Evolutionary conservation across 164 flowering plant genomes (phyloP).

Genomic region (Macadamia integrifolia): DNA sequence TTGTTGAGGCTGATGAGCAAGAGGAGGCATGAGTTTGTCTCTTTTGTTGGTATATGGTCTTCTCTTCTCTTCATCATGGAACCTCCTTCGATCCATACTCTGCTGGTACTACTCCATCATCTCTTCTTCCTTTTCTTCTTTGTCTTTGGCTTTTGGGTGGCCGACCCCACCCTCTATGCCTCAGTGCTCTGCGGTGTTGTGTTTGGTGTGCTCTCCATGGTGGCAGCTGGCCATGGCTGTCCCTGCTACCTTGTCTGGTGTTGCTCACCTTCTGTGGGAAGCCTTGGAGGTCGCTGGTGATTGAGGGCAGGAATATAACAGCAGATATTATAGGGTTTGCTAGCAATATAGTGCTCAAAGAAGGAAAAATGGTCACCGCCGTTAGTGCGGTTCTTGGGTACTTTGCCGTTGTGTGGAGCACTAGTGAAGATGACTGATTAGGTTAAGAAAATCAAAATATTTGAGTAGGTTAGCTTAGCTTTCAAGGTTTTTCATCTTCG

Average conservation of each 20-base stretch:
- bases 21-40: slow-evolving; percentile 61
- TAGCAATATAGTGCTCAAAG: slow-evolving; percentile 33
- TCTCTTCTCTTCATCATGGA: slow-evolving; percentile 24
- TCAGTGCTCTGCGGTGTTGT: slow-evolving; percentile 16
- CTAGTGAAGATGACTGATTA: slow-evolving; percentile 7
- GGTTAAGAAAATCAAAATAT: no score
- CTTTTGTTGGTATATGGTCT: slow-evolving; percentile 41
- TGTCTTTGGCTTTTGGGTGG: slow-evolving; percentile 16
- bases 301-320: slow-evolving; percentile 55
- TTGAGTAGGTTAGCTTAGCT: not conserved
- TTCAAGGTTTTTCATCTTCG: not conserved
- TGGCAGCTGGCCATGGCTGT: slow-evolving; percentile 36
- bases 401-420: slow-evolving; percentile 42
- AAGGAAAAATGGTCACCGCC: slow-evolving; percentile 46
- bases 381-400: slow-evolving; percentile 62
- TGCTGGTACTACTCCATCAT: slow-evolving; percentile 29
- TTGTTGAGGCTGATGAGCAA: slow-evolving; percentile 42
- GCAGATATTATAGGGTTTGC: slow-evolving; percentile 45
- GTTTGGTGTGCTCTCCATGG: slow-evolving; percentile 18
- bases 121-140: slow-evolving; percentile 4
- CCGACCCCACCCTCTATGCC: slow-evolving; percentile 18
- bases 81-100: slow-evolving; percentile 20
- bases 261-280: slow-evolving; percentile 65
- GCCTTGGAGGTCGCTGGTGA: slow-evolving; percentile 46
- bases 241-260: slow-evolving; percentile 61